These are phyloP conservation scores for Ehretia macrophylla DNA, from an alignment of 257 asterid genomes.

Conservation along the genomic window DNA sequence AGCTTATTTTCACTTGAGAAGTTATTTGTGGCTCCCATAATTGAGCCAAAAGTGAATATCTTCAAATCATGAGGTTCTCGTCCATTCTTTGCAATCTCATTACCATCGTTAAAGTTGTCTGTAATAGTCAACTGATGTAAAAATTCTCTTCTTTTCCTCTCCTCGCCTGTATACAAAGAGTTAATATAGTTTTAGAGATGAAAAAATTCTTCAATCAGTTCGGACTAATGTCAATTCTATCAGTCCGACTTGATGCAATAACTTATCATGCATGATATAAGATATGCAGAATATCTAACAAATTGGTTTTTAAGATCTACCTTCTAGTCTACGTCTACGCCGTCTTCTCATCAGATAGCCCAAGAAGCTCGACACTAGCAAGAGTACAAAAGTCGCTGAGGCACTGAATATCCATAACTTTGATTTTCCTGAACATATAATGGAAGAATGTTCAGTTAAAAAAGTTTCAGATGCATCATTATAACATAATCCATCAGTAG, in stretches of 20 bases:
- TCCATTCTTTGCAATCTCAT: constrained; percentile 23
- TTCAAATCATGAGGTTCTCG: constrained; percentile 12
- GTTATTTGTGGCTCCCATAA: constrained; percentile 43
- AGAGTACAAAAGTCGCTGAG: background rate
- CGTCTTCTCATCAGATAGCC: background rate
- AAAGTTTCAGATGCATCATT: background rate
- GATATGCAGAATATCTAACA: too few relatives aligned
- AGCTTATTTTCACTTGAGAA: constrained; percentile 41
- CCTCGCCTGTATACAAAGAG: background rate
- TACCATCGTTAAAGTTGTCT: constrained; percentile 11
- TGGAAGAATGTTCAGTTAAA: background rate
- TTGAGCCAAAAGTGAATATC: constrained; percentile 20
- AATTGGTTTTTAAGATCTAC: background rate
- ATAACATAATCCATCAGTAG: too few relatives aligned
- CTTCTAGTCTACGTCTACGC: background rate
- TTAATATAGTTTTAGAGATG: too few relatives aligned
- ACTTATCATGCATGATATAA: too few relatives aligned
- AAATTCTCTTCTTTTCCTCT: constrained; percentile 17
- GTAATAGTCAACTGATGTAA: constrained; percentile 15
- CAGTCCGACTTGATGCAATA: too few relatives aligned
- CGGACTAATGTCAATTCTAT: too few relatives aligned
- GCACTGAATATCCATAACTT: background rate
- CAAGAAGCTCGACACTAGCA: background rate
- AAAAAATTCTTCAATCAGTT: too few relatives aligned
- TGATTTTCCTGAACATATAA: background rate